Conservation (phyloP, 2,329 filamentous ascomycete species). For the Mariannaea elegans region DNA sequence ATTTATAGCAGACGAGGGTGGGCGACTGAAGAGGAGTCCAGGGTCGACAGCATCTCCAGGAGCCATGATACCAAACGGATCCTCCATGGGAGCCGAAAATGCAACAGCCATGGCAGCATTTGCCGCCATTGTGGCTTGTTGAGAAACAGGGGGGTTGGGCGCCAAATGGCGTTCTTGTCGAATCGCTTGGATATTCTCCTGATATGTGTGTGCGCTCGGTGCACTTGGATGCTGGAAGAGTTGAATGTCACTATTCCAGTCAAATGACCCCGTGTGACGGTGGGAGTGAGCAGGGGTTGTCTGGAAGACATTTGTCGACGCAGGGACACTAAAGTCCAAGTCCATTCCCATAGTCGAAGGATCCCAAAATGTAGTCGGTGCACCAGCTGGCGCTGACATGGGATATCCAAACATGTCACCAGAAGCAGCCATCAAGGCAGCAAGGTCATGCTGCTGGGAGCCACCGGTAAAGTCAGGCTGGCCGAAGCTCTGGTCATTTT, state of each 20-base stretch:
- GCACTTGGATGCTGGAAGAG: conserved; percentile 60
- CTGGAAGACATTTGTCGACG: conserved; percentile 53
- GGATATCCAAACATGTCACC: conserved; percentile 69
- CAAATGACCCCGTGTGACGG: conserved; percentile 60
- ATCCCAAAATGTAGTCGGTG: conserved; percentile 67
- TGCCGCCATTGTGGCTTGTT: conserved; percentile 28
- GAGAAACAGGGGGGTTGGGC: conserved; percentile 57
- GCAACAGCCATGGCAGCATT: conserved; percentile 49
- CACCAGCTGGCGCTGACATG: conserved; percentile 64
- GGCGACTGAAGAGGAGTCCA: conserved; percentile 64
- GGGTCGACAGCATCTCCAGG: conserved; percentile 64
- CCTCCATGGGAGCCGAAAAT: conserved; percentile 56
- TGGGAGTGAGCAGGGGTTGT: conserved; percentile 46
- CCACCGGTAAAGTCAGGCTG: conserved; percentile 60
- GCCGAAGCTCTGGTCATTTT: conserved; percentile 64
- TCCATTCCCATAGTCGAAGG: conserved; percentile 66
- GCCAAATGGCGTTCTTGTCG: conserved; percentile 58
- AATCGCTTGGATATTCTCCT: conserved; percentile 48
- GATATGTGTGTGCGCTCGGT: conserved; percentile 41
- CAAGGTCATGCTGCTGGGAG: conserved; percentile 60
- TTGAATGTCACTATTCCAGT: conserved; percentile 65
- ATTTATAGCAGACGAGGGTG: conserved; percentile 58
- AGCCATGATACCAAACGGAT: conserved; percentile 60
- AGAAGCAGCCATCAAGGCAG: conserved; percentile 55
- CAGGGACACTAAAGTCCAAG: conserved; percentile 61